Evolutionary conservation across 2,329 filamentous ascomycete species (phyloP).

Genomic region (Hortaea werneckii): DNA sequence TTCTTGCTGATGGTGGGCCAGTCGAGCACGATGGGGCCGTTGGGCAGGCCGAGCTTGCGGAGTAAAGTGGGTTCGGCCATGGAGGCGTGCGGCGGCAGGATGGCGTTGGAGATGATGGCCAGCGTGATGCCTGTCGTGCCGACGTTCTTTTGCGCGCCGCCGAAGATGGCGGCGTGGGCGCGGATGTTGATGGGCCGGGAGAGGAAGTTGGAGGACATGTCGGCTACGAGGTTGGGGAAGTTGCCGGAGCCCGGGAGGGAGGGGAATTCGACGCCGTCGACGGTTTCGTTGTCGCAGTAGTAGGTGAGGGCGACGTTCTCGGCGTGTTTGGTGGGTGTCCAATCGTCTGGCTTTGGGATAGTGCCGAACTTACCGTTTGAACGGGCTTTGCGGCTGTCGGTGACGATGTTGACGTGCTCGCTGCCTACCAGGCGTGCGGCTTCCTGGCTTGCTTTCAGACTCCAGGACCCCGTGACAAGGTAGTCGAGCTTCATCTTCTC

Average conservation of each 20-base stretch:
- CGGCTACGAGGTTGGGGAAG: constrained; percentile 61
- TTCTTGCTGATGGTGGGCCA: constrained; percentile 84
- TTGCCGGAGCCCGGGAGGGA: constrained; percentile 52
- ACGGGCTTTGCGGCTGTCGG: constrained; percentile 47
- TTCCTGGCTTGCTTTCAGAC: constrained; percentile 78
- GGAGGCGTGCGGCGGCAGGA: constrained; percentile 57
- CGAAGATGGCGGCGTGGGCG: constrained; percentile 80
- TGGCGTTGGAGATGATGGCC: constrained; percentile 68
- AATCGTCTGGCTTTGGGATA: constrained; percentile 67
- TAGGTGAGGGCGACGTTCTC: constrained; percentile 63
- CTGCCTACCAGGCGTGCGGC: constrained; percentile 65
- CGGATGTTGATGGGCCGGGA: constrained; percentile 64
- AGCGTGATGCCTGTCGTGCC: constrained; percentile 80
- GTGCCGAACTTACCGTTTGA: constrained; percentile 76
- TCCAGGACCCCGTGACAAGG: constrained; percentile 83
- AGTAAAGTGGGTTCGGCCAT: constrained; percentile 61
- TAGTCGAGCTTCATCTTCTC: constrained; percentile 75
- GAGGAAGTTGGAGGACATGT: constrained; percentile 93
- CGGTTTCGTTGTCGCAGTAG: constrained; percentile 88
- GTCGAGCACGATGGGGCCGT: constrained; percentile 68
- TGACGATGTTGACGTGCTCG: constrained; percentile 69
- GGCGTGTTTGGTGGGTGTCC: constrained; percentile 58
- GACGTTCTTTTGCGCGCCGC: constrained; percentile 88
- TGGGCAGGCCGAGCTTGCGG: constrained; percentile 62
- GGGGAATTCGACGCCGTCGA: constrained; percentile 86